Evolutionary conservation across 108 stramenopile genomes (phyloP).

Genomic region (Skeletonema marinoi): DNA sequence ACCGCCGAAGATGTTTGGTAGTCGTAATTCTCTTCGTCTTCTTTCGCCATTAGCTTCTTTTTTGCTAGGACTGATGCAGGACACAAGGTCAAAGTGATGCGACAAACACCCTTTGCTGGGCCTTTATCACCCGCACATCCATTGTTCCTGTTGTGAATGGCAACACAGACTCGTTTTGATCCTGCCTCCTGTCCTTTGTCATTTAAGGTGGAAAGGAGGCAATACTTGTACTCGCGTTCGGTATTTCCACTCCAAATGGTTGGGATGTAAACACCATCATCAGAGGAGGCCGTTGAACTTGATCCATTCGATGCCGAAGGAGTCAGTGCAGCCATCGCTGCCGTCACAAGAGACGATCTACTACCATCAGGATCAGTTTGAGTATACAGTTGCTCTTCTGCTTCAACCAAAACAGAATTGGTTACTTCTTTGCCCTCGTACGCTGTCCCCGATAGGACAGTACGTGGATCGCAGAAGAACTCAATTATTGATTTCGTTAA

Average conservation of each 20-base stretch:
- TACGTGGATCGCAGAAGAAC: slow-evolving; percentile 25
- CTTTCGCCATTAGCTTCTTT: slow-evolving; percentile 45
- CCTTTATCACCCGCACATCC: slow-evolving; percentile 6
- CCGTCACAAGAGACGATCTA: slow-evolving; percentile 21
- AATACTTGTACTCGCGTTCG: slow-evolving; percentile 40
- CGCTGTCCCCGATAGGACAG: background rate
- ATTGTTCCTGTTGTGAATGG: slow-evolving; percentile 30
- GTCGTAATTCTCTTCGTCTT: slow-evolving; percentile 9
- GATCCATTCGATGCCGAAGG: slow-evolving; percentile 1
- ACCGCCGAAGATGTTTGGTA: slow-evolving; percentile 19
- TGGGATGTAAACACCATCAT: slow-evolving; percentile 38
- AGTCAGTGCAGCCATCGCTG: slow-evolving; percentile 32
- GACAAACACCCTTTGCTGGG: slow-evolving; percentile 42
- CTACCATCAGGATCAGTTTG: slow-evolving; percentile 8
- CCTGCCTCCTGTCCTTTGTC: slow-evolving; percentile 28
- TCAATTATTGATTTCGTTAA: slow-evolving; percentile 43
- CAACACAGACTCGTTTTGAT: slow-evolving; percentile 45
- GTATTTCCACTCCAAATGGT: slow-evolving; percentile 50
- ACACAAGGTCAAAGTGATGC: slow-evolving; percentile 38
- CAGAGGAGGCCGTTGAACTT: slow-evolving; percentile 6
- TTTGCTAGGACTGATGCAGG: slow-evolving; percentile 37
- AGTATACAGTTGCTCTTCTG: slow-evolving; percentile 42
- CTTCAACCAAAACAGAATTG: slow-evolving; percentile 12
- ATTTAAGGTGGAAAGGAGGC: slow-evolving; percentile 38
- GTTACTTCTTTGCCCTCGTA: background rate